Base-by-base conservation (phyloP, 306 rosid genomes). In the Canavalia ensiformis region DNA sequence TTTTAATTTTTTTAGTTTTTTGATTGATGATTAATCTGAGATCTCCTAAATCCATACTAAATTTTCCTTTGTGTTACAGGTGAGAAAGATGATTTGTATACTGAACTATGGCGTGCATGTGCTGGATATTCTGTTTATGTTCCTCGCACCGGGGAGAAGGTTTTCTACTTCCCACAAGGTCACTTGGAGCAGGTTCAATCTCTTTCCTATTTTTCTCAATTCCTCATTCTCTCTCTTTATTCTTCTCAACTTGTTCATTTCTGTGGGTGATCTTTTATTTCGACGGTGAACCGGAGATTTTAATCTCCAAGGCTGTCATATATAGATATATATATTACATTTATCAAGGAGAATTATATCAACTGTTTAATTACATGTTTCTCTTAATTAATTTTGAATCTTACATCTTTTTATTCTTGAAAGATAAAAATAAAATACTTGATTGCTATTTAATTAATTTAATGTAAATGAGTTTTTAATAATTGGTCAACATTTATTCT, bases 121-220 rank as follows among this genome's bases (percentile, higher is more conserved):
- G 90, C 90, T 0, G 95, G 95, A n/a, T 7, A 66, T 2, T 65
- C 64, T 2, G 87, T 88, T 3, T 78, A 82, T 39, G 82, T 90
- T 56, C 97, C 97, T 0, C 52, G 88, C 12, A 8, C 4, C 8
- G 92, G 91, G 1, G 94, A 90, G 35, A 76, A 52, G 63, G 92
- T 90, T 51, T 64, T 54, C 46, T 93, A 91, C 87, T 88, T 86
- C 10, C 90, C 92, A 8, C 97, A 93, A 52, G 96, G 97, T 35
- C 94, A 93, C 54, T 55, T 83, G 59, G 97, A 93, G 69, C 97
- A 93, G 96, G 97, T 91, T 80, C 52, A 37, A 39, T 82, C 76
- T 81, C 44, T 49, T 45, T 64, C 5, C 51, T 30, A 1, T 12
- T 3, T 60, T 44, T 29, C 50, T 25, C 25, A 18, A 18, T 18